Evolutionary conservation across 371 early-diverging fungal species (phyloP), one percentile per base, ranked within the genome.

Genomic region (Mortierella polycephala): DNA sequence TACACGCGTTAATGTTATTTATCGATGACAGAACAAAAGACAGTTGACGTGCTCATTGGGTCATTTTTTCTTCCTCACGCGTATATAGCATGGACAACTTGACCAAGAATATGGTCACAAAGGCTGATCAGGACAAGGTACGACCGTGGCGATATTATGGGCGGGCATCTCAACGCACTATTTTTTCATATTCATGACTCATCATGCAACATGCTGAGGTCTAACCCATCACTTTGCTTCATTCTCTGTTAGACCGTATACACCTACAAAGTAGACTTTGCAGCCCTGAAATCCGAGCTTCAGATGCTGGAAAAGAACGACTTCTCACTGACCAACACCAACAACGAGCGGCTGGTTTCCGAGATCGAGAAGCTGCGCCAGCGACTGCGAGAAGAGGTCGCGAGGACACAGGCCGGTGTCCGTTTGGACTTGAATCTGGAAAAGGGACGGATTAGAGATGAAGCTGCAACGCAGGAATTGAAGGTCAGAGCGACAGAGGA

Each of bases 251-350:
- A 92, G 90, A 88, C 90, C 7, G 84, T 95, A n/a, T 95, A 95
- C 81, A 91, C 92, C 71, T 93, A 93, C 82, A 94, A 91, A 67
- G 95, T 96, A 14, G 97, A 97, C 71, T 96, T 98, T 71, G 92
- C 94, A 10, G 94, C 94, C 16, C 85, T 98, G 10, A 93, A 94
- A 55, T 90, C 91, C 10, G 98, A 97, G 71, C 86, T 98, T 10
- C 93, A 92, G 57, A 85, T 96, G 82, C 76, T 96, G 37, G 96
- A 95, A 70, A 95, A 94, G 84, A 96, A 95, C 64, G 97, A 98
- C 58, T 96, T 94, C 72, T 86, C 90, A 0, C 81, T 94, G 67
- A 91, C 95, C 84, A 92, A 92, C 74, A 83, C 91, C 50, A 96
- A 98, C 66, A 93, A 94, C 44, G 93, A 92, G 54, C 88, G 95